Base-by-base conservation (phyloP, 352 stramenopile genomes). In the Pilasporangium apinafurcum region DNA sequence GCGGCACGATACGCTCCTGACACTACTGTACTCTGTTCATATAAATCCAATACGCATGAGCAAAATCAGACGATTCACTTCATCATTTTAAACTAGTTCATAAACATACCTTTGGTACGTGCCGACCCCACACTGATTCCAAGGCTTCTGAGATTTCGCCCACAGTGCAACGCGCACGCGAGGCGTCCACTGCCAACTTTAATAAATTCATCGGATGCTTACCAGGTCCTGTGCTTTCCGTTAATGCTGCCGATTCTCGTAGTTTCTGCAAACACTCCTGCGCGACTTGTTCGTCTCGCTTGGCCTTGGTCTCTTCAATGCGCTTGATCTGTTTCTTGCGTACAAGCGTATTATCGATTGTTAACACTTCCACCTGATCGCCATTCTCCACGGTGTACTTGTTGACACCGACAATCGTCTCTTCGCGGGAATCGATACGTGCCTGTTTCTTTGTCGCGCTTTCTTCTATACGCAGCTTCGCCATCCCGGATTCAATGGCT, bases 401-500 rank as follows among this genome's bases (percentile, higher is more conserved):
- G 72, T 99, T 99, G 9, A 98, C 92, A 18, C 96, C 96, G 8
- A 99, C 94, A 44, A 98, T 92, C 5, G 85, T 85, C 37, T 99
- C 95, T 54, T 96, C 66, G 32, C 83, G 74, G 24, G 86, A 95
- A 65, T 99, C 96, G 48, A 99, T 97, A 44, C 96, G 71, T 8
- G 83, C 95, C 56, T 96, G 85, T 59, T 98, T 98, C 42, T 88
- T 95, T 0, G 95, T 97, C 0, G 96, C 96, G 53, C 83, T 93
- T 61, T 98, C 95, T 68, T 99, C 96, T 49, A 99, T 98, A 30
- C 87, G 67, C 21, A 98, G 64, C 64, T 99, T 99, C 21, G 96
- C 92, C 75, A 95, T 96, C 22, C 95, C 96, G 25, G 80, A 96
- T 24, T 97, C 88, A 44, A 99, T 98, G 32, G 93, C 96, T 43